These are phyloP conservation scores for Phytophthora constricta DNA, from an alignment of 352 stramenopile species.

Conservation along the genomic window DNA sequence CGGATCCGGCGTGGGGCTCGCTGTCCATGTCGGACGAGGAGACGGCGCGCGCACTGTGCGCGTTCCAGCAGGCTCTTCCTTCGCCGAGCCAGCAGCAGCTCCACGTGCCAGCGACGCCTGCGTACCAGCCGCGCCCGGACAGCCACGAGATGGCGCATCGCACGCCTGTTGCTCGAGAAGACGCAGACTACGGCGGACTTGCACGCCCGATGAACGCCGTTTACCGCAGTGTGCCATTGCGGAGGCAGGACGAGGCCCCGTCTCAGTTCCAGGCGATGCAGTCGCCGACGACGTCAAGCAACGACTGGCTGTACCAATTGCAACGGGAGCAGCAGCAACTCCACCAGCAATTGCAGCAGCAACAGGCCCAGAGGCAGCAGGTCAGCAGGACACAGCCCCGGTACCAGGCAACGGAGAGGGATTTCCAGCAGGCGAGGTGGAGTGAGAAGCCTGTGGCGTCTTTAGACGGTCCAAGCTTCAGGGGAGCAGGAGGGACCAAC, in stretches of 20 bases:
- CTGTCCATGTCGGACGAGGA: slow-evolving; percentile 36
- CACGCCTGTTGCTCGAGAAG: slow-evolving; percentile 1
- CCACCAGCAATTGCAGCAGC: slow-evolving; percentile 29
- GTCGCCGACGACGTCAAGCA: slow-evolving; percentile 15
- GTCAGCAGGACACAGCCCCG: not conserved
- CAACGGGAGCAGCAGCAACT: slow-evolving; percentile 33
- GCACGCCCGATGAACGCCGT: slow-evolving; percentile 9
- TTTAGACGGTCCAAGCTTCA: not conserved
- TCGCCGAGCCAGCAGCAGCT: slow-evolving; percentile 9
- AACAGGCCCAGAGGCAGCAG: slow-evolving; percentile 23
- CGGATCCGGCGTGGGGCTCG: slow-evolving; percentile 37
- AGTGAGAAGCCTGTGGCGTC: not conserved
- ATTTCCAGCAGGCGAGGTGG: slow-evolving; percentile 16
- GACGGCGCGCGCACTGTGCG: slow-evolving; percentile 32
- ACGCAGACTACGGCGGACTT: slow-evolving; percentile 1
- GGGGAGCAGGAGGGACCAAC: not conserved
- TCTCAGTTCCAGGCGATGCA: slow-evolving; percentile 18
- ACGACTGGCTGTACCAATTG: slow-evolving; percentile 24
- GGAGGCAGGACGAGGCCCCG: slow-evolving; percentile 11
- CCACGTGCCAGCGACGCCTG: not conserved
- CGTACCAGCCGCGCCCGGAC: slow-evolving; percentile 6
- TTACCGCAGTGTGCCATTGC: slow-evolving; percentile 19
- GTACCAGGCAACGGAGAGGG: slow-evolving; percentile 1
- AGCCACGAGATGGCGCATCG: slow-evolving; percentile 13
- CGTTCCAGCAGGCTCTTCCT: slow-evolving; percentile 25